These are phyloP conservation scores for Litchi chinensis DNA, from an alignment of 345 rosid genomes.

Conservation along the genomic window DNA sequence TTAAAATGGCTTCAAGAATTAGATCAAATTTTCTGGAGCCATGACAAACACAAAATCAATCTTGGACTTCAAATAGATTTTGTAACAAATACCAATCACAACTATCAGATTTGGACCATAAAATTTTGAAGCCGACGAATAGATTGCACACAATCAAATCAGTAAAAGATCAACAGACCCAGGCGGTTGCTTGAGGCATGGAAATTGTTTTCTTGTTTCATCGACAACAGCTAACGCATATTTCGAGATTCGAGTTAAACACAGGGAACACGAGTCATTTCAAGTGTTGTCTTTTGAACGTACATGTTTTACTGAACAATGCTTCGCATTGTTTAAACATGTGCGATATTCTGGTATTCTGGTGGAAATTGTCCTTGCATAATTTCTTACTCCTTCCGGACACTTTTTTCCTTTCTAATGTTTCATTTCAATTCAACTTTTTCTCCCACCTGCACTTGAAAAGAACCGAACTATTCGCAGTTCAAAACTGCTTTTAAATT, in stretches of 20 bases:
- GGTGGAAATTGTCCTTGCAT: background rate
- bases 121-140: background rate
- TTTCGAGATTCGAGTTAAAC: background rate
- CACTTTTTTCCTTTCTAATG: too few species aligned
- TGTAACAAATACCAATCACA: background rate
- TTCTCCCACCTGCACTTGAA: too few species aligned
- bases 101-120: background rate
- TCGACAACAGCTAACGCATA: background rate
- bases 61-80: background rate
- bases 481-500: too few species aligned
- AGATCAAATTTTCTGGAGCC: background rate
- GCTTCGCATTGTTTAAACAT: background rate
- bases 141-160: background rate
- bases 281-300: background rate
- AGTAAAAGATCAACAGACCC: background rate
- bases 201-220: background rate
- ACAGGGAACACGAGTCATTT: background rate
- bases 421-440: too few species aligned
- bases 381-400: background rate
- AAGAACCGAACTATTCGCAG: too few species aligned
- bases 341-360: background rate
- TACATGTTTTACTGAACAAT: too few species aligned
- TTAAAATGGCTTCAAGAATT: background rate
- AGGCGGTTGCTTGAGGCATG: background rate
- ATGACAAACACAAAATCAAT: background rate